Evolutionary conservation across 2,329 filamentous ascomycete species (phyloP).

Genomic region (Botryotinia calthae): DNA sequence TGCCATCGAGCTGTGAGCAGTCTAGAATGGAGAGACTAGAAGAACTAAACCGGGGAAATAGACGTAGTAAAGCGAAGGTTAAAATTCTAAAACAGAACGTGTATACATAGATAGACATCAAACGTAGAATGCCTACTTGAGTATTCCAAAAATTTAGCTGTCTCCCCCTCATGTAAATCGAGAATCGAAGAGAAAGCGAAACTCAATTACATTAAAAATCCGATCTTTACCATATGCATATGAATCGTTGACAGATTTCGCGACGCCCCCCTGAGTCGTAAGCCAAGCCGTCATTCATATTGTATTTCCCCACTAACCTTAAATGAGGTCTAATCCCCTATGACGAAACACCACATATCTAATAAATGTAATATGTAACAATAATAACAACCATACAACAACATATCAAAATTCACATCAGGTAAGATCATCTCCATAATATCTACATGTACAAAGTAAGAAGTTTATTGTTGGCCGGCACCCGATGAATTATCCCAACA

Average conservation of each 20-base stretch:
- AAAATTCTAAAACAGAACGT: neutral
- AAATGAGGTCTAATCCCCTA: neutral
- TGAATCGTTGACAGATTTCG: neutral
- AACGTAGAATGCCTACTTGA: neutral
- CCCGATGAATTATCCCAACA: neutral
- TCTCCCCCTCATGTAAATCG: neutral
- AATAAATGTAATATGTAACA: neutral
- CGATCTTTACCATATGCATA: neutral
- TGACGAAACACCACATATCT: neutral
- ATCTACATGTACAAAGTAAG: neutral
- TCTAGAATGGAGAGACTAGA: neutral
- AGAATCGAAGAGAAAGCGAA: neutral
- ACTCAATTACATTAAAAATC: neutral
- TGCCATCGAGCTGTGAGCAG: neutral
- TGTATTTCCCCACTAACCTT: neutral
- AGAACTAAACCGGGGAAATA: neutral
- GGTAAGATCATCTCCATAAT: neutral
- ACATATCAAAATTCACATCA: neutral
- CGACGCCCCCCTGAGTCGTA: neutral
- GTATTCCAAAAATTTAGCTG: neutral
- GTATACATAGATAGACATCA: neutral
- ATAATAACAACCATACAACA: neutral
- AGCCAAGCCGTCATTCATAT: constrained; percentile 3
- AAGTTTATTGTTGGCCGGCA: neutral
- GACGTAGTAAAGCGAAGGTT: neutral